Base-by-base conservation (phyloP, 225 moss, liverwort and hornwort species). In the Thuidium tamariscinum region DNA sequence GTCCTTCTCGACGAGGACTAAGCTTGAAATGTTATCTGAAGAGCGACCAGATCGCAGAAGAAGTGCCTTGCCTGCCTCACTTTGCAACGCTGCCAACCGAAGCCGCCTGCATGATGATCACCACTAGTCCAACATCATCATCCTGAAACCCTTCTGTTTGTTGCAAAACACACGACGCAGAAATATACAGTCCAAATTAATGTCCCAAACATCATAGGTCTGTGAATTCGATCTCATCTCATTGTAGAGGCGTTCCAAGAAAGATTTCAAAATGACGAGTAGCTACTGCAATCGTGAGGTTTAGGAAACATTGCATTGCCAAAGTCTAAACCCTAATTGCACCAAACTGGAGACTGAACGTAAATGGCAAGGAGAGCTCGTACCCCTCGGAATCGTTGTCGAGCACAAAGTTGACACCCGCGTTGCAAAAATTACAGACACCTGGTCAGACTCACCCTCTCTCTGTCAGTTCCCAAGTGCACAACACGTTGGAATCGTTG, bases 391-490 rank as follows among this genome's bases (percentile, higher is more conserved):
- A 37, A 79, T 97, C 98, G 82, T 95, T 97, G 88, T 98, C 94
- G 22, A 98, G 94, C 71, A 98, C 87, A 80, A 97, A 93, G 79
- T 97, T 93, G 32, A 98, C 97, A 74, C 93, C 90, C 36, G 88
- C 90, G 65, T 98, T 97, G 95, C 98, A 98, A 84, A 98, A 91
- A 83, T 98, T 98, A 85, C 98, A 98, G 26, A 98, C 90, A 75
- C 97, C 95, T 96, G 92, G 5, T 80, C 85, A 91, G 17, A 79
- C 46, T 55, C 83, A 39, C 80, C 17, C 36, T 52, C 39, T 39
- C 77, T 87, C 23, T 57, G 60, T 88, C n/a, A 91, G 77, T 49
- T 64, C 69, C 67, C 74, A 65, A 56, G 52, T 52, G 22, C n/a
- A 65, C 61, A 67, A 48, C 72, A 71, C 14, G 6, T 23, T 60